Base-by-base conservation (phyloP, 352 stramenopile genomes). In the Globisporangium radiosum region DNA sequence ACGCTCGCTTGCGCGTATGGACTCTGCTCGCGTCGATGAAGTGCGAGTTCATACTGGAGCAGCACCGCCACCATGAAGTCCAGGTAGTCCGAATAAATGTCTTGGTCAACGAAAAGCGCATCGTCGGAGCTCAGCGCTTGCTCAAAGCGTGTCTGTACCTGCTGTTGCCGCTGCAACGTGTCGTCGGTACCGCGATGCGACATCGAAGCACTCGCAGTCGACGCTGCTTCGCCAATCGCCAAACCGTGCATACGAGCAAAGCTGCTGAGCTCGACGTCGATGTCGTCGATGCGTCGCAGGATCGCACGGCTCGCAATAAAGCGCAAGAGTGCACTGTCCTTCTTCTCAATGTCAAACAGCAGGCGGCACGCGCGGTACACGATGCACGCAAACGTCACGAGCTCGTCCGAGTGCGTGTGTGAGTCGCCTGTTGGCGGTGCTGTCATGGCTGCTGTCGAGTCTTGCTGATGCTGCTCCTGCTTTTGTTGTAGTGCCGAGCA, bases 341-440 rank as follows among this genome's bases (percentile, higher is more conserved):
- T n/a, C 36, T 25, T 45, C 13, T 45, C 50, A n/a, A 55, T 55
- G 4, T 55, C 33, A 42, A 43, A 55, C 37, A 55, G 36, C 36
- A 55, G 7, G 7, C 50, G 38, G 36, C 36, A 43, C 17, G 39
- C 39, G 36, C 51, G 51, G 37, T 43, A 47, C 36, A 47, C 5
- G 51, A 47, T 56, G 5, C 14, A 36, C 3, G 37, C 36, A 14
- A 56, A 47, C 51, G 51, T 37, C 38, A 56, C 51, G n/a, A 56
- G 15, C 38, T 10, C 39, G 15, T 56, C 37, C 39, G n/a, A n/a
- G n/a, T n/a, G n/a, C n/a, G n/a, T n/a, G n/a, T n/a, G 4, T 45
- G 4, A 1, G 40, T 45, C 40, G 7, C 40, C 40, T 5, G 40
- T 45, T 45, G 40, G 40, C 3, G 40, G 40, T 8, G 39, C 39